Base-by-base conservation (phyloP, 1,284 basidiomycete species). In the Entoloma clypeatum region DNA sequence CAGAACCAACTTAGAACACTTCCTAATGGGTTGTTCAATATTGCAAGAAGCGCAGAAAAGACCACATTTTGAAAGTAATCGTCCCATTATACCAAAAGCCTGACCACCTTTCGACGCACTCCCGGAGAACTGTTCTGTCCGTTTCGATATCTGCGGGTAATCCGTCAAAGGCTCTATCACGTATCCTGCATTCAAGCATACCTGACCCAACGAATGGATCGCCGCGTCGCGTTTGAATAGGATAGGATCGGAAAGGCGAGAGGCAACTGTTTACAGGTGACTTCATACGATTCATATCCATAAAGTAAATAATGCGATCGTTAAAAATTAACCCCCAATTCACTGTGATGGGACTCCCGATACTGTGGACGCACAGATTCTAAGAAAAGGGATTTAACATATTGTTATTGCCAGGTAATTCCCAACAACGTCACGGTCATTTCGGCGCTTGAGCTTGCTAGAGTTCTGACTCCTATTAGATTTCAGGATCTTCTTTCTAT, bases 1-100 rank as follows among this genome's bases (percentile, higher is more conserved):
- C n/a, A n/a, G n/a, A n/a, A n/a, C n/a, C n/a, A n/a, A n/a, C n/a
- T n/a, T n/a, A n/a, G n/a, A n/a, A n/a, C n/a, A n/a, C n/a, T n/a
- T n/a, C n/a, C n/a, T n/a, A 91, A 84, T 43, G 89, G 83, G 57
- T 98, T 96, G 57, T 86, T 89, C 51, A 99, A 68, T 41, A 99
- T 91, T 38, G 80, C 78, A 33, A 99, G 77, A 16, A 99, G 74
- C 1, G 92, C 82, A 34, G 85, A 87, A 63, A 99, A 91, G 28
- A 94, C 95, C 3, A 96, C 92, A 6, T 92, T 93, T 61, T 99
- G 96, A 67, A 94, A 99, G 64, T 97, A 99, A 59, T 99, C 96
- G 54, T 99, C 96, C 96, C 3, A 99, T 73, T 45, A 97, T 93
- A 50, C 96, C 96, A 55, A 99, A 3, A 97, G 94, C 52, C 94